These are phyloP conservation scores for Hymenoscyphus fraxineus DNA, from an alignment of 2,329 filamentous ascomycete species.

Conservation along the genomic window DNA sequence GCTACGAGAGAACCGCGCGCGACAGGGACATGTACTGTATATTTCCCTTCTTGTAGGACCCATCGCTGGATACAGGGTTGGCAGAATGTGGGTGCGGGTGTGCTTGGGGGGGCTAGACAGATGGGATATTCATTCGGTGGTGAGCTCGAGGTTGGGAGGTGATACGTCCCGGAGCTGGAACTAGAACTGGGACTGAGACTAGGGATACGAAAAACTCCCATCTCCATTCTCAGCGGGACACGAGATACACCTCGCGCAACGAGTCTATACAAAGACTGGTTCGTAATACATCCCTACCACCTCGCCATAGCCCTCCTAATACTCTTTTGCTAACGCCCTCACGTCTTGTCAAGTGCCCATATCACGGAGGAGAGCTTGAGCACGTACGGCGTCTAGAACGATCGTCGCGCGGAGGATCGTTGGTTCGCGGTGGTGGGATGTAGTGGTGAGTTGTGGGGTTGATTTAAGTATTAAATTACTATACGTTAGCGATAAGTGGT, in stretches of 20 bases:
- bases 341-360: neutral
- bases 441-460: neutral
- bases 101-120: neutral
- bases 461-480: neutral
- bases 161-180: too few relatives aligned
- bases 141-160: too few relatives aligned
- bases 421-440: neutral
- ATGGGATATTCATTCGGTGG: too few relatives aligned
- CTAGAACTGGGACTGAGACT: too few relatives aligned
- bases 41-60: neutral
- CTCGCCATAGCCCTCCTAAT: neutral
- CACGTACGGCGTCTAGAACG: too few relatives aligned
- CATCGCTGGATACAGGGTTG: neutral
- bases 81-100: neutral
- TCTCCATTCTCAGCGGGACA: too few relatives aligned
- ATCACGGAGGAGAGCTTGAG: too few relatives aligned
- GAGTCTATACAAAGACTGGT: neutral
- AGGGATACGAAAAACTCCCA: neutral
- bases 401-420: neutral
- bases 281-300: neutral
- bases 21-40: neutral
- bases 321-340: neutral
- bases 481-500: neutral
- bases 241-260: too few relatives aligned
- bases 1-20: neutral